phyloP scores from a whole-genome alignment of 305 asterid species.

The Plantago lanceolata region DNA sequence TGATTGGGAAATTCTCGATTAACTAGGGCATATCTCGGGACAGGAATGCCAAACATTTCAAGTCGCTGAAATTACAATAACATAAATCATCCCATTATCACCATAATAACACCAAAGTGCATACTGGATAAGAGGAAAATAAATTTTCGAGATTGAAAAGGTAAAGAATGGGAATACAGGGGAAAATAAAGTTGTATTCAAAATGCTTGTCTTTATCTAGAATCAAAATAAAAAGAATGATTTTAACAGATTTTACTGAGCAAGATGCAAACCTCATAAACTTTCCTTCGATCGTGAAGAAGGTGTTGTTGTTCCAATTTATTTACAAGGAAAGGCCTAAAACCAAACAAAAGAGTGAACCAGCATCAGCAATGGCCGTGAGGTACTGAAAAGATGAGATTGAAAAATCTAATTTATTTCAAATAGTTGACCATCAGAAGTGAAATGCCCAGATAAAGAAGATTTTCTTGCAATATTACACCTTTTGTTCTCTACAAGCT shows the following conservation, averaged over 20 bases:
- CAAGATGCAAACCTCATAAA: conserved; percentile 68
- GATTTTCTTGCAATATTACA: conserved; percentile 13
- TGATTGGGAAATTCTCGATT: conserved; percentile 74
- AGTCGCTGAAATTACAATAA: conserved; percentile 57
- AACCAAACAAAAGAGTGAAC: conserved; percentile 22
- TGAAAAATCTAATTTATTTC: not conserved
- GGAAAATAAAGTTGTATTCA: not conserved
- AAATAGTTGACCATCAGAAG: conserved; percentile 8
- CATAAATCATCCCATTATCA: conserved; percentile 11
- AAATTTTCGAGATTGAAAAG: not conserved
- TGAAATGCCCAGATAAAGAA: conserved; percentile 9
- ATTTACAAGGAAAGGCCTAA: conserved; percentile 92
- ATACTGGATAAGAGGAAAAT: not conserved
- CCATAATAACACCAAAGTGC: conserved; percentile 7
- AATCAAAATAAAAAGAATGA: not conserved
- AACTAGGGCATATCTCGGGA: conserved; percentile 87
- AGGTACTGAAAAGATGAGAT: too few relatives aligned
- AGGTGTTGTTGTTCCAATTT: conserved; percentile 87
- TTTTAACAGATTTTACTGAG: not conserved
- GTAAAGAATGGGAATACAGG: not conserved
- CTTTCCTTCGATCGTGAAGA: conserved; percentile 91
- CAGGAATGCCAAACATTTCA: conserved; percentile 78
- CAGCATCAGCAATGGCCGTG: conserved; percentile 17
- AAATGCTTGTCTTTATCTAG: not conserved
- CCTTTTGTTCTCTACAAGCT: conserved; percentile 3